These are phyloP conservation scores for sorghum (Sorghum bicolor) DNA, from an alignment of 176 grass and related monocot species.

Conservation along the genomic window Sorghum_bicolor_NCBIv3 NC_012878.2:46901001-46901500, in stretches of 20 bases:
- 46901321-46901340: slow-evolving; percentile 38
- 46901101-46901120: slow-evolving; percentile 48
- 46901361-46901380: slow-evolving; percentile 37
- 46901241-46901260: slow-evolving; percentile 40
- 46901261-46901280: slow-evolving; percentile 35
- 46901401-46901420: not conserved
- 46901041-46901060: slow-evolving; percentile 52
- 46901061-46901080: slow-evolving; percentile 3
- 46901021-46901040: slow-evolving; percentile 29
- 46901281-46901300: slow-evolving; percentile 48
- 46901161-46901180: slow-evolving; percentile 28
- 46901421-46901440: slow-evolving; percentile 17
- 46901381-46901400: slow-evolving; percentile 42
- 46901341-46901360: slow-evolving; percentile 39
- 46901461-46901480: slow-evolving; percentile 31
- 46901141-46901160: slow-evolving; percentile 34
- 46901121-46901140: slow-evolving; percentile 26
- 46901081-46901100: slow-evolving; percentile 40
- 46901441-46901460: slow-evolving; percentile 27
- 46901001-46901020: slow-evolving; percentile 31
- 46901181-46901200: slow-evolving; percentile 40
- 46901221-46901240: slow-evolving; percentile 45
- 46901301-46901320: slow-evolving; percentile 37
- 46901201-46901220: slow-evolving; percentile 39
- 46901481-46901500: slow-evolving; percentile 21